These are phyloP conservation scores for Styphnolobium japonicum DNA, from an alignment of 306 rosid genomes.

Conservation along the genomic window DNA sequence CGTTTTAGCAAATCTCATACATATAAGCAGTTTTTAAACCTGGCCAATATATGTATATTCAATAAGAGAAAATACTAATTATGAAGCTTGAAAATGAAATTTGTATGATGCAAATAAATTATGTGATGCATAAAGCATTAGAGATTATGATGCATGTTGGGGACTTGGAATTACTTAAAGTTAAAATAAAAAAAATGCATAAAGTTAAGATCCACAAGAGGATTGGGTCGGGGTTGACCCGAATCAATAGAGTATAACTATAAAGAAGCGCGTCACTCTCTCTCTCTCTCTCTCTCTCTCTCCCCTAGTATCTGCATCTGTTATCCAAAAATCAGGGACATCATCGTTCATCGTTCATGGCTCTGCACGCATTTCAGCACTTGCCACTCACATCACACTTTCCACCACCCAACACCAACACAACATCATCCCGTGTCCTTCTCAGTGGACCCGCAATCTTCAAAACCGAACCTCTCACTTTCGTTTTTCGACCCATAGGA, in stretches of 20 bases:
- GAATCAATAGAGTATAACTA: too few relatives aligned
- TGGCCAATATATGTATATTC: background rate
- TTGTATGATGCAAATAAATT: too few relatives aligned
- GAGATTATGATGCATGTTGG: background rate
- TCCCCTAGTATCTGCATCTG: too few relatives aligned
- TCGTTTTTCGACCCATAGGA: background rate
- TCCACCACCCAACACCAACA: background rate
- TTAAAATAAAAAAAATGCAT: too few relatives aligned
- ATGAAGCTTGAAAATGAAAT: background rate
- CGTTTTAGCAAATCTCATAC: too few relatives aligned
- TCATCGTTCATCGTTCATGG: constrained; percentile 4
- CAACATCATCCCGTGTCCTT: background rate
- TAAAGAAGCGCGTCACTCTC: too few relatives aligned
- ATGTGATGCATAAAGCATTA: background rate
- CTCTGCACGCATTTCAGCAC: constrained; percentile 23
- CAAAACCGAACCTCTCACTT: constrained; percentile 13
- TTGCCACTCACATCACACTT: constrained; percentile 17
- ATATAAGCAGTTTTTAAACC: too few relatives aligned
- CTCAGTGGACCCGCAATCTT: background rate
- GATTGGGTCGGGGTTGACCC: too few relatives aligned
- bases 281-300: too few relatives aligned
- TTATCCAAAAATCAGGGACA: constrained; percentile 20
- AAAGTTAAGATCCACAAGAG: too few relatives aligned
- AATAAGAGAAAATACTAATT: background rate
- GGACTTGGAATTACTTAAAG: too few relatives aligned